phyloP scores from a whole-genome alignment of 2,329 filamentous ascomycete genomes.

The Colletotrichum chlorophyti region DNA sequence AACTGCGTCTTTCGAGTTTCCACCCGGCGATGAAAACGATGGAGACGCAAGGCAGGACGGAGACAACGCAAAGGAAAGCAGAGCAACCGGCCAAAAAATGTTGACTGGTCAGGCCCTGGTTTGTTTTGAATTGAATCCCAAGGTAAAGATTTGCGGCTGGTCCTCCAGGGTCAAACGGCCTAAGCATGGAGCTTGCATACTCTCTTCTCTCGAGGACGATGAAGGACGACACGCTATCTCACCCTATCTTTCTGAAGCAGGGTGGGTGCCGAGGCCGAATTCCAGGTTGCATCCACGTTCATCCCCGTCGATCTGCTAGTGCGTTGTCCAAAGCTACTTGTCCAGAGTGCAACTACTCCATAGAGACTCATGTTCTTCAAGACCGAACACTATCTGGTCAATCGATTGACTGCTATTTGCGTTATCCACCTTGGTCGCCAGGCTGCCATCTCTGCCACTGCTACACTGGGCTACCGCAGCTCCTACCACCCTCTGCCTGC shows the following conservation, averaged over 20 bases:
- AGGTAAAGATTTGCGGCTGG: conserved; percentile 7
- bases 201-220: background rate
- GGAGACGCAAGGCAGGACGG: background rate
- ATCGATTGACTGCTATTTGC: too few species aligned
- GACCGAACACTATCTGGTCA: too few species aligned
- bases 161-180: conserved; percentile 13
- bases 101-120: background rate
- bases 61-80: too few species aligned
- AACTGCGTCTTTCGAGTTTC: background rate
- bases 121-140: conserved; percentile 11
- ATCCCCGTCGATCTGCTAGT: conserved; percentile 2
- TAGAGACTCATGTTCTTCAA: too few species aligned
- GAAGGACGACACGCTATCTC: conserved; percentile 7
- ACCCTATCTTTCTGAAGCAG: conserved; percentile 26
- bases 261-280: conserved; percentile 14
- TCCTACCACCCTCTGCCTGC: background rate
- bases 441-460: conserved; percentile 24
- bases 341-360: background rate
- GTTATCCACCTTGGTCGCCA: conserved; percentile 5
- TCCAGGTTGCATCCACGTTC: conserved; percentile 7
- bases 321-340: background rate
- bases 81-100: background rate
- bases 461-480: background rate
- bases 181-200: background rate
- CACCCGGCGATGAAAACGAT: background rate